phyloP scores from a whole-genome alignment of 1,284 basidiomycete genomes.

The Tranzscheliella williamsii region DNA sequence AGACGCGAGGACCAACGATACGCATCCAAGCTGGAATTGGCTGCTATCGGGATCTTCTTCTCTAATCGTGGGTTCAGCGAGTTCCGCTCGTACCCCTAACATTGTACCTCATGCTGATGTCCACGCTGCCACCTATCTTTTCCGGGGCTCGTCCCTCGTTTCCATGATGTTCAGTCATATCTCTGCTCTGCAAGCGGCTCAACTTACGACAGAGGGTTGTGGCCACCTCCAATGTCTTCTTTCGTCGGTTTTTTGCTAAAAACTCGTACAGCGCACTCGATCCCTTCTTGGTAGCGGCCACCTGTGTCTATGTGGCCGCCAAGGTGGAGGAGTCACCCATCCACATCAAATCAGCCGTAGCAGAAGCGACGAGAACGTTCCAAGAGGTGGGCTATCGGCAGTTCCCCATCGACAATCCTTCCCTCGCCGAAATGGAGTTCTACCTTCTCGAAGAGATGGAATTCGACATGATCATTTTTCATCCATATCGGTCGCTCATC shows the following conservation, averaged over 20 bases:
- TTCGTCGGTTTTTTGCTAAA: conserved; percentile 79
- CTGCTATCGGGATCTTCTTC: conserved; percentile 53
- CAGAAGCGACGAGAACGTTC: conserved; percentile 69
- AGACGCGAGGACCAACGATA: conserved; percentile 50
- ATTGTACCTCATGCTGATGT: no score
- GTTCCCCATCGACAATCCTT: conserved; percentile 71
- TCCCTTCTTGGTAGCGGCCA: conserved; percentile 85
- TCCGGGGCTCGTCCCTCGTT: no score
- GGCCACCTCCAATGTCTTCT: conserved; percentile 90
- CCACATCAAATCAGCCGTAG: conserved; percentile 89
- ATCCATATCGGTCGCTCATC: conserved; percentile 86
- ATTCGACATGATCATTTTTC: conserved; percentile 89
- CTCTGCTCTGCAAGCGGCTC: conserved; percentile 82
- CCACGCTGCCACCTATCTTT: no score
- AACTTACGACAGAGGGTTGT: conserved; percentile 83
- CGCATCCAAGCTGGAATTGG: conserved; percentile 41
- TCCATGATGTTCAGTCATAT: conserved; percentile 66
- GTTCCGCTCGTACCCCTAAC: no score
- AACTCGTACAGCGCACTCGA: conserved; percentile 82
- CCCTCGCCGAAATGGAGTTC: conserved; percentile 98
- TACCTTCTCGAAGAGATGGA: conserved; percentile 95
- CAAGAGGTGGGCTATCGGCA: conserved; percentile 51
- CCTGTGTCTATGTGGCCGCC: conserved; percentile 91
- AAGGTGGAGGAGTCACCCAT: conserved; percentile 95
- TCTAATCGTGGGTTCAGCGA: conserved; percentile 42